Evolutionary conservation across 2,329 filamentous ascomycete species (phyloP).

Genomic region (Sodiomyces alkalinus): DNA sequence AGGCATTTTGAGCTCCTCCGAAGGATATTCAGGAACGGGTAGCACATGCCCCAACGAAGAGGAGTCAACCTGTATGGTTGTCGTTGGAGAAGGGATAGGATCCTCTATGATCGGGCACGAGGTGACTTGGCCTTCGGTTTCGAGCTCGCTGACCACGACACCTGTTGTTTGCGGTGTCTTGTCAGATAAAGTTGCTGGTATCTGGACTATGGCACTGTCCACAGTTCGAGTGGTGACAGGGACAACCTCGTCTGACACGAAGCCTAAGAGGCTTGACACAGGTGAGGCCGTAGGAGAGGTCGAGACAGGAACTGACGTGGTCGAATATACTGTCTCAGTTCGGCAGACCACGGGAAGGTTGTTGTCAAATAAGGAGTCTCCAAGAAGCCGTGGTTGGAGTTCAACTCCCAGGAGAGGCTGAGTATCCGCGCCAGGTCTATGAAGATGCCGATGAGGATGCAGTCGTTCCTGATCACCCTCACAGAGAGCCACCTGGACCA

Average conservation of each 20-base stretch:
- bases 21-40: not conserved
- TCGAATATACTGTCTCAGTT: not conserved
- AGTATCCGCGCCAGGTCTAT: not conserved
- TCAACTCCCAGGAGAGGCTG: too few species aligned
- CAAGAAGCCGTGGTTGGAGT: too few species aligned
- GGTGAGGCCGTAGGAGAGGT: too few species aligned
- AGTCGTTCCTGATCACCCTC: not conserved
- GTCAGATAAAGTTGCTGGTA: constrained; percentile 14
- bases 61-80: constrained; percentile 11
- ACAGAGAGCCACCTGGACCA: constrained; percentile 6
- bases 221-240: constrained; percentile 11
- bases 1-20: constrained; percentile 10
- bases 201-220: constrained; percentile 12
- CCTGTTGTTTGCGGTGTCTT: constrained; percentile 16
- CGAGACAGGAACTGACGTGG: not conserved
- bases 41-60: too few species aligned
- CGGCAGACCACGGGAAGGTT: not conserved
- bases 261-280: too few species aligned
- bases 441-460: constrained; percentile 1
- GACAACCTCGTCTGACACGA: constrained; percentile 8
- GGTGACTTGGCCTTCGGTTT: constrained; percentile 9
- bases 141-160: constrained; percentile 11
- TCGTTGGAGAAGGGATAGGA: constrained; percentile 21
- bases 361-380: not conserved
- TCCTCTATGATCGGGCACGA: constrained; percentile 13